Conservation (phyloP, 1,139 yeast genomes). For the Blastobotrys raffinosifermentans region DNA sequence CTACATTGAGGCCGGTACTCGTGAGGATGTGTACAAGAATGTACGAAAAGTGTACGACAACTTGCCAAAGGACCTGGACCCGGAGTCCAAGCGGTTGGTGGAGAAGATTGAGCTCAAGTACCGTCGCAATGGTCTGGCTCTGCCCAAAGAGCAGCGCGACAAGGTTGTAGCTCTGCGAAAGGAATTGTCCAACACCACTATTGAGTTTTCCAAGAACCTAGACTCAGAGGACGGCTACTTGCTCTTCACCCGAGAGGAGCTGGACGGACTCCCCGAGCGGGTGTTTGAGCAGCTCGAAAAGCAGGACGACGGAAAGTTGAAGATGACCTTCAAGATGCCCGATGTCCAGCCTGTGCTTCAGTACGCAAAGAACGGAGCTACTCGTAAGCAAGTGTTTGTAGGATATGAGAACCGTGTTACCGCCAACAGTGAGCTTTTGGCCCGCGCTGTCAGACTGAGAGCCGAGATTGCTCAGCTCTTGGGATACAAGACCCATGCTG, state of each 20-base stretch:
- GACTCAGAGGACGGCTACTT: slow-evolving; percentile 66
- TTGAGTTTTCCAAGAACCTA: slow-evolving; percentile 56
- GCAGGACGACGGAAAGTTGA: slow-evolving; percentile 44
- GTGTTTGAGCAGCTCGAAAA: slow-evolving; percentile 53
- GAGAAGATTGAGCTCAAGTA: slow-evolving; percentile 51
- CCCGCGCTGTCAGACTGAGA: slow-evolving; percentile 55
- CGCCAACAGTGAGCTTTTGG: slow-evolving; percentile 55
- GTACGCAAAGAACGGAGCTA: slow-evolving; percentile 55
- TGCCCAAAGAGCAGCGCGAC: slow-evolving; percentile 50
- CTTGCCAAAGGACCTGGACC: slow-evolving; percentile 38
- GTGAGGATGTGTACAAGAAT: slow-evolving; percentile 61
- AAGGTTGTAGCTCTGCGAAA: slow-evolving; percentile 53
- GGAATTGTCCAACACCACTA: slow-evolving; percentile 50
- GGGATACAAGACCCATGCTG: slow-evolving; percentile 64
- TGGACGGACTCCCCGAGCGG: slow-evolving; percentile 68
- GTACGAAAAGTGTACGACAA: slow-evolving; percentile 47
- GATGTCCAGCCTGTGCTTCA: slow-evolving; percentile 72
- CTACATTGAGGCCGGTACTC: slow-evolving; percentile 55
- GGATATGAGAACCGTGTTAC: slow-evolving; percentile 61
- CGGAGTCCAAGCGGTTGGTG: slow-evolving; percentile 53
- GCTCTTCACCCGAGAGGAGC: slow-evolving; percentile 54
- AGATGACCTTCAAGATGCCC: slow-evolving; percentile 77
- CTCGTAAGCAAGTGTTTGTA: slow-evolving; percentile 58
- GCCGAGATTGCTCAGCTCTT: slow-evolving; percentile 54
- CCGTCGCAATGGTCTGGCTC: slow-evolving; percentile 61